Conservation (phyloP, 768 basidiomycete genomes). For the Russula vinacea region DNA sequence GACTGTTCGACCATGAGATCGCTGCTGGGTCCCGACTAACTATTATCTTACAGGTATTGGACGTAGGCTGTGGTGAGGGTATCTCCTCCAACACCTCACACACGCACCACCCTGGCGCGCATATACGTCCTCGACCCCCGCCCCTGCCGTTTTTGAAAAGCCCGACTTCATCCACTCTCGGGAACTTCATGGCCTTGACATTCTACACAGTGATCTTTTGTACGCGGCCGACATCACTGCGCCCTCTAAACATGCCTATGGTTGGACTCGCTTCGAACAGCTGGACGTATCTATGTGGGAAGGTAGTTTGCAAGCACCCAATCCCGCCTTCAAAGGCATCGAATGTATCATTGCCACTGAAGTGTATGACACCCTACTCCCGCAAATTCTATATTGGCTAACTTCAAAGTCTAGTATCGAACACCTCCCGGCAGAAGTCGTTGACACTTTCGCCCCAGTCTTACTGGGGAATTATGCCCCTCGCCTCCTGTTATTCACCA, state of each 20-base stretch:
- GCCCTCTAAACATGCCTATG: constrained; percentile 37
- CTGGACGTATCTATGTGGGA: constrained; percentile 67
- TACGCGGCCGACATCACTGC: constrained; percentile 50
- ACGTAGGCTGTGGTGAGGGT: constrained; percentile 84
- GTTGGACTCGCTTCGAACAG: constrained; percentile 60
- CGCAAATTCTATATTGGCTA: not conserved
- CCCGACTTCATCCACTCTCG: constrained; percentile 56
- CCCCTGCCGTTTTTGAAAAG: constrained; percentile 15
- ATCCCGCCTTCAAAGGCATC: constrained; percentile 58
- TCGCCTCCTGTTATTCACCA: constrained; percentile 69
- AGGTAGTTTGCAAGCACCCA: constrained; percentile 66
- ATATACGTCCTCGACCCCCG: constrained; percentile 35
- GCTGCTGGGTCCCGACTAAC: constrained; percentile 1
- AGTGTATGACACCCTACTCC: constrained; percentile 53
- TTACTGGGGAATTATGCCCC: constrained; percentile 80
- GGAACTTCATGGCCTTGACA: constrained; percentile 62
- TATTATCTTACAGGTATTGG: constrained; percentile 54
- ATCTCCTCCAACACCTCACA: constrained; percentile 63
- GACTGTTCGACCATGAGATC: not conserved
- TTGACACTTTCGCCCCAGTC: constrained; percentile 62
- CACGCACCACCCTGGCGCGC: constrained; percentile 71
- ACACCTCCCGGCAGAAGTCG: constrained; percentile 59
- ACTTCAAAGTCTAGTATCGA: constrained; percentile 56
- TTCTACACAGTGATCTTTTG: constrained; percentile 51
- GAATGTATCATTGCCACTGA: constrained; percentile 78